A percentile compares a stretch with the other conserved stretches of the same genome.
These are phyloP conservation scores for Russula brevipes DNA, from an alignment of 768 basidiomycete species.

Conservation along the genomic window DNA sequence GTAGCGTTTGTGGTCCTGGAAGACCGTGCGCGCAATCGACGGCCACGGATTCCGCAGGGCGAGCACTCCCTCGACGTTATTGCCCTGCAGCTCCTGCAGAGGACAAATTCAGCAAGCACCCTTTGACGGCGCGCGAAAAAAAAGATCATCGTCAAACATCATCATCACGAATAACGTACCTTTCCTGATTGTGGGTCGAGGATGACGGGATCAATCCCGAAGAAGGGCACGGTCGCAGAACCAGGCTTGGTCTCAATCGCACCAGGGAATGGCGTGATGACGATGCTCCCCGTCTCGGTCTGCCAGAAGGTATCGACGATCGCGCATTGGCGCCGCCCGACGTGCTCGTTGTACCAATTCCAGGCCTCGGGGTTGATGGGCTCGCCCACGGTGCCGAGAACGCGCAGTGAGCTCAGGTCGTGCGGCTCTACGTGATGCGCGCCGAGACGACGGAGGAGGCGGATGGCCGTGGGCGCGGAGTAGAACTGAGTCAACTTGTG, in stretches of 20 bases:
- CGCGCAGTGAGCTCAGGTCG: conserved; percentile 77
- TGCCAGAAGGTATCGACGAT: conserved; percentile 97
- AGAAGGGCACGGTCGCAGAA: conserved; percentile 96
- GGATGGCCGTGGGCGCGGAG: conserved; percentile 90
- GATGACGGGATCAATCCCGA: conserved; percentile 85
- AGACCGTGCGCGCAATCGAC: conserved; percentile 89
- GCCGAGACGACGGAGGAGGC: conserved; percentile 81
- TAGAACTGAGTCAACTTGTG: conserved; percentile 96
- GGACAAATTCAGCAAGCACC: not conserved
- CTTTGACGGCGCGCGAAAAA: too few relatives aligned
- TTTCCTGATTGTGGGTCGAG: conserved; percentile 79
- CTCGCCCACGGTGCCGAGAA: conserved; percentile 92
- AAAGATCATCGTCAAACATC: too few relatives aligned
- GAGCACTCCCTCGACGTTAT: conserved; percentile 86
- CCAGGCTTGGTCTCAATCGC: conserved; percentile 96
- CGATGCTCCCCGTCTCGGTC: conserved; percentile 96
- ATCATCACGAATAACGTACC: conserved; percentile 31
- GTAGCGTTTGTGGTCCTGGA: conserved; percentile 84
- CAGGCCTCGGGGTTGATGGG: conserved; percentile 99
- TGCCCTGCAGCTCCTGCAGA: conserved; percentile 59
- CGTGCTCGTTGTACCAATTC: conserved; percentile 98
- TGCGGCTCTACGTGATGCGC: conserved; percentile 77
- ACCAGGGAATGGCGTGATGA: conserved; percentile 93
- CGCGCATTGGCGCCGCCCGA: conserved; percentile 82
- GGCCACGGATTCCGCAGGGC: conserved; percentile 89